Evolutionary conservation across 2,329 filamentous ascomycete genomes (phyloP).

Genomic region (Cordyceps pruinosa): DNA sequence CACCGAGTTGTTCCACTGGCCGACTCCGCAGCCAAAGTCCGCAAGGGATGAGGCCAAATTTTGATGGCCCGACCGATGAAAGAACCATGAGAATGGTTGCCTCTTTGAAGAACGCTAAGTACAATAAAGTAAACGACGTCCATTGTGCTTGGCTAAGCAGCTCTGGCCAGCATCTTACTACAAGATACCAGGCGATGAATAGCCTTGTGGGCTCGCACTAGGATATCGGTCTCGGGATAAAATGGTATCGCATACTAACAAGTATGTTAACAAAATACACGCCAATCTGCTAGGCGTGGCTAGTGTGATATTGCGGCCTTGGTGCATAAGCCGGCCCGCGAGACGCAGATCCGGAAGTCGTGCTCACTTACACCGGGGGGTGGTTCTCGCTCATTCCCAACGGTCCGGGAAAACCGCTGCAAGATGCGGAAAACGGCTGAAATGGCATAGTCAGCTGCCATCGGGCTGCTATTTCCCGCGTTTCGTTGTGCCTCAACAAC

Average conservation of each 20-base stretch:
- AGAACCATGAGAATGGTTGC: not conserved
- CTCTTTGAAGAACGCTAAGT: not conserved
- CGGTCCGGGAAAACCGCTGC: not conserved
- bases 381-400: not conserved
- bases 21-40: not conserved
- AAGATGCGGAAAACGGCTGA: not conserved
- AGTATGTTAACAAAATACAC: fast-evolving
- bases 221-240: not conserved
- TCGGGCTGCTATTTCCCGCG: not conserved
- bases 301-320: not conserved
- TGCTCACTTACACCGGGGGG: constrained; percentile 8
- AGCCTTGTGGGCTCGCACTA: not conserved
- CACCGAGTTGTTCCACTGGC: not conserved
- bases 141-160: not conserved
- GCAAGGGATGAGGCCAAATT: not conserved
- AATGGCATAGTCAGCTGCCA: not conserved
- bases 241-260: not conserved
- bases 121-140: not conserved
- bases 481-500: not conserved
- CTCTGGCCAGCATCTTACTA: not conserved
- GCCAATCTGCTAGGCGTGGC: not conserved
- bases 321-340: constrained; percentile 1
- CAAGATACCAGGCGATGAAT: not conserved
- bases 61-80: not conserved
- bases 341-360: not conserved